Base-by-base conservation (phyloP, 225 moss, liverwort and hornwort species). In the Anthoceros angustus region DNA sequence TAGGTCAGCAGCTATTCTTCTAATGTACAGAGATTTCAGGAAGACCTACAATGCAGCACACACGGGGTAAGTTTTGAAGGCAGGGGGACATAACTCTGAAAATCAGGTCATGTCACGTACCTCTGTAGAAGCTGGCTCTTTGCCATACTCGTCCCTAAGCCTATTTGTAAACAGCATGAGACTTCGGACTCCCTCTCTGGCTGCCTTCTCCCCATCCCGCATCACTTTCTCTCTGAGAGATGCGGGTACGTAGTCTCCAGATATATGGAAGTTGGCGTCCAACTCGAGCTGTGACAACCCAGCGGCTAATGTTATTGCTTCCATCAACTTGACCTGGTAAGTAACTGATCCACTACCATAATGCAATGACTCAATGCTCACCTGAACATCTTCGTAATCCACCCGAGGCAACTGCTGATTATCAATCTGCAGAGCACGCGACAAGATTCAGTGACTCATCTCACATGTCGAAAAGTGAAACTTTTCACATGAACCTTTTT, bases 1-100 rank as follows among this genome's bases (percentile, higher is more conserved):
- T 26, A 93, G 84, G 32, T 93, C 93, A 21, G 90, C 93, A 38
- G 90, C 87, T 65, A 93, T 80, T 65, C 93, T 77, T 66, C 83
- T 82, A 63, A 86, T 80, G 42, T 90, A 93, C 70, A 93, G 62
- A 12, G 82, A 84, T 71, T 90, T 93, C 43, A 93, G 63, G 62
- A 87, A 76, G 67, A 86, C 80, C 78, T 86, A 76, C 67, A 14
- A 74, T 70, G 68, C n/a, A n/a, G n/a, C n/a, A n/a, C n/a, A n/a
- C n/a, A n/a, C n/a, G n/a, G n/a, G n/a, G n/a, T n/a, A n/a, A n/a
- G n/a, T n/a, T n/a, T 63, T n/a, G 5, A 14, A 18, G 5, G 40
- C 5, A 63, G 5, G 12, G 5, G 23, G 4, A 40, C 32, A 32
- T 5, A 63, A 26, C 4, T 12, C 5, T 20, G 32, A 14, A 8